A percentile compares a stretch with the other conserved stretches of the same genome.
Evolutionary conservation across 345 rosid species (phyloP).

Genomic region (Garcia nutans): DNA sequence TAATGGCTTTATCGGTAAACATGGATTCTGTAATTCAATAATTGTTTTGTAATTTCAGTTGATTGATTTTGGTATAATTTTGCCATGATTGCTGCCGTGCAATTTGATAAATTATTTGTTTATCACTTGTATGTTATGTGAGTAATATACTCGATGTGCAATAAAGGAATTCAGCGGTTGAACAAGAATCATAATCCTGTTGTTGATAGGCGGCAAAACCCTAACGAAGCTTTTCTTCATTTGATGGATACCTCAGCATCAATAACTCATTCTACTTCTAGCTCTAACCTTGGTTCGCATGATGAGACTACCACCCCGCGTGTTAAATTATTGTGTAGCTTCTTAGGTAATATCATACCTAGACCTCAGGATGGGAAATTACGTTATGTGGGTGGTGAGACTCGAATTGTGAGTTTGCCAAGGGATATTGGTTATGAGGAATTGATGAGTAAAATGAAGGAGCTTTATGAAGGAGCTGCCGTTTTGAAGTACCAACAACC

Average conservation of each 20-base stretch:
- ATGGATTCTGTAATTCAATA: not conserved
- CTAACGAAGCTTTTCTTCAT: constrained; percentile 24
- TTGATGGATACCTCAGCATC: constrained; percentile 57
- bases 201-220: constrained; percentile 27
- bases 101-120: constrained; percentile 8
- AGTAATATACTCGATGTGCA: constrained; percentile 51
- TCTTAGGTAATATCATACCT: constrained; percentile 86
- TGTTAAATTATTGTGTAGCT: constrained; percentile 85
- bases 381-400: constrained; percentile 96
- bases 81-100: not conserved
- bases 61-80: not conserved
- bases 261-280: constrained; percentile 36
- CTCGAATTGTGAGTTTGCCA: constrained; percentile 71
- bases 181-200: constrained; percentile 20
- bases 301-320: constrained; percentile 58
- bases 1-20: not conserved
- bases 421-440: constrained; percentile 73
- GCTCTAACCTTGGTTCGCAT: constrained; percentile 40
- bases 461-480: constrained; percentile 72
- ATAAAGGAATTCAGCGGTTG: constrained; percentile 38
- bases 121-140: constrained; percentile 20
- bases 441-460: constrained; percentile 79
- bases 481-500: constrained; percentile 95
- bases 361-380: constrained; percentile 95
- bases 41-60: not conserved